Conservation (phyloP, 2,329 filamentous ascomycete genomes). For the Thielaviopsis cerberus region DNA sequence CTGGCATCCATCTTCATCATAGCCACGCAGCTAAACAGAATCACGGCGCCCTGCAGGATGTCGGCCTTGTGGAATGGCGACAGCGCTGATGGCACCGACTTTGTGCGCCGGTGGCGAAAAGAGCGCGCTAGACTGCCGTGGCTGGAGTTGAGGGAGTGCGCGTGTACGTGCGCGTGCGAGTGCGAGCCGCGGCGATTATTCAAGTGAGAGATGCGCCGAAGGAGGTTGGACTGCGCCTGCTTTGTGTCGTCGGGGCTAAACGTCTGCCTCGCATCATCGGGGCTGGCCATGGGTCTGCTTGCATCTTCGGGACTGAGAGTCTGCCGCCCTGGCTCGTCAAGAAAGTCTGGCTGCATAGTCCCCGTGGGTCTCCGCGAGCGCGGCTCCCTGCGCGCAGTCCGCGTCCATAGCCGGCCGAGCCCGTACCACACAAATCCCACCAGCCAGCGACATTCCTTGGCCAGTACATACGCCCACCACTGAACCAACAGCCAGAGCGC, state of each 20-base stretch:
- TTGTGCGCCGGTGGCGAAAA: slow-evolving; percentile 50
- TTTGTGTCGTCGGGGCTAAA: not conserved
- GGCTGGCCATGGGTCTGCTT: no score
- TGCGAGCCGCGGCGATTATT: slow-evolving; percentile 15
- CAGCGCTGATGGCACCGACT: slow-evolving; percentile 69
- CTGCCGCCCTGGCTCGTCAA: no score
- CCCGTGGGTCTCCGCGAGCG: not conserved
- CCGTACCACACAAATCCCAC: slow-evolving; percentile 63
- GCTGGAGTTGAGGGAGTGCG: not conserved
- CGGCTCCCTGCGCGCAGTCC: slow-evolving; percentile 15
- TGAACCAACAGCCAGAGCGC: slow-evolving; percentile 56
- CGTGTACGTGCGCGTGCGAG: slow-evolving; percentile 17
- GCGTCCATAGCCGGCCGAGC: slow-evolving; percentile 57
- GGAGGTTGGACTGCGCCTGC: slow-evolving; percentile 2
- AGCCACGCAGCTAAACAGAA: slow-evolving; percentile 67
- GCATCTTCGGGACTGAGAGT: no score
- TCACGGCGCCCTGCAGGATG: slow-evolving; percentile 73
- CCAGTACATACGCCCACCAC: slow-evolving; percentile 60
- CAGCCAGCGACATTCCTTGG: slow-evolving; percentile 54
- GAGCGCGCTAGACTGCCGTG: not conserved
- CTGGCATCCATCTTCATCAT: slow-evolving; percentile 87
- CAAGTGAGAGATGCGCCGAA: slow-evolving; percentile 11
- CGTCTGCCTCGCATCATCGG: not conserved
- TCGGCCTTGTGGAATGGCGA: slow-evolving; percentile 88
- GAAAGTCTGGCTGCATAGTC: not conserved